These are phyloP conservation scores for Sporothrix brunneoviolacea DNA, from an alignment of 2,329 filamentous ascomycete genomes.

Conservation along the genomic window DNA sequence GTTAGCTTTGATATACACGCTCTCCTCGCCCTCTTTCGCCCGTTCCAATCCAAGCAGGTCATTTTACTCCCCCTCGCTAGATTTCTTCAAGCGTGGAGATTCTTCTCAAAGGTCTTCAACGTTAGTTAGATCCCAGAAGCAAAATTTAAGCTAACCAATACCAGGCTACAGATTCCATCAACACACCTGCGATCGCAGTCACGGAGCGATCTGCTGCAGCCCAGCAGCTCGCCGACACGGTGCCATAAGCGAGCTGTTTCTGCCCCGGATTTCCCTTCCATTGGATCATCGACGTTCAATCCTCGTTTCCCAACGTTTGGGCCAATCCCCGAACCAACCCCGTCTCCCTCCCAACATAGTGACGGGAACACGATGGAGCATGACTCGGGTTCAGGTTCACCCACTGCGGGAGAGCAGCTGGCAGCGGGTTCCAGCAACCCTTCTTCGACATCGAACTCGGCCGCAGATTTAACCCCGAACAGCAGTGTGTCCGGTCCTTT, in stretches of 20 bases:
- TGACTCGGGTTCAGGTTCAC: not conserved
- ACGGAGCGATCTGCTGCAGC: constrained; percentile 12
- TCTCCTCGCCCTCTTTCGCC: no score
- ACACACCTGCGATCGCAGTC: not conserved
- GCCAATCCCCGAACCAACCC: constrained; percentile 23
- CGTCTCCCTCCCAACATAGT: constrained; percentile 22
- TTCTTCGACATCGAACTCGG: not conserved
- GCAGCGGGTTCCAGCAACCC: not conserved
- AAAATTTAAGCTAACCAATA: not conserved
- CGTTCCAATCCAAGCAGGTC: no score
- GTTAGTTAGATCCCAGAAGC: no score
- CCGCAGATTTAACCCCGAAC: not conserved
- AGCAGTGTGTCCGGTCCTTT: not conserved
- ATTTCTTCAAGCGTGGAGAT: no score
- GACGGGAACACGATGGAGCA: constrained; percentile 18
- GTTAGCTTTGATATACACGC: not conserved
- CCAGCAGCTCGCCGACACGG: constrained; percentile 22
- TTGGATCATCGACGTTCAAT: constrained; percentile 19
- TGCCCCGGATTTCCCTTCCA: constrained; percentile 38
- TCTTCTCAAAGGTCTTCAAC: no score
- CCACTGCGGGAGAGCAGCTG: not conserved
- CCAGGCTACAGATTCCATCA: constrained; percentile 1
- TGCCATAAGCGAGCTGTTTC: constrained; percentile 45
- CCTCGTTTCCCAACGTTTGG: constrained; percentile 19
- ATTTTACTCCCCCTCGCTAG: no score